Evolutionary conservation across 2,329 filamentous ascomycete species (phyloP).

Genomic region (Pseudovirgaria hyperparasitica): DNA sequence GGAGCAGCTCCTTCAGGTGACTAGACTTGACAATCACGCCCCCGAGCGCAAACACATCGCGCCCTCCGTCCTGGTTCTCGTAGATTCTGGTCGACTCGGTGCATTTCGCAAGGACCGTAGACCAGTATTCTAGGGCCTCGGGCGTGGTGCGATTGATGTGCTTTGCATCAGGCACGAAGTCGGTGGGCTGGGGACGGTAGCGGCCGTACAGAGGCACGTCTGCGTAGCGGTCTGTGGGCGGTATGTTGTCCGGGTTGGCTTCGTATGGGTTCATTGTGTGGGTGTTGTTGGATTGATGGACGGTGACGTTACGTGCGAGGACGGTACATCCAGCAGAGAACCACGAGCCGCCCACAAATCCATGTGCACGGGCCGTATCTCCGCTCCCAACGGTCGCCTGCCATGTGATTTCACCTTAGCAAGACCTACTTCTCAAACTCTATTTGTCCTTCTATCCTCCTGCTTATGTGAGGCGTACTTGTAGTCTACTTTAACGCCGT

Average conservation of each 20-base stretch:
- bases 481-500: no score
- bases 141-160: constrained; percentile 4
- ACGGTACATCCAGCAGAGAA: no score
- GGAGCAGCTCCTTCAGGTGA: constrained; percentile 4
- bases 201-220: constrained; percentile 7
- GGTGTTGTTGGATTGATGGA: not conserved
- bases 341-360: no score
- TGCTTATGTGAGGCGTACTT: no score
- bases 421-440: no score
- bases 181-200: constrained; percentile 4
- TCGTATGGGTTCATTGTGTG: constrained; percentile 3
- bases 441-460: no score
- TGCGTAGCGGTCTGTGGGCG: constrained; percentile 4
- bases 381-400: no score
- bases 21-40: constrained; percentile 7
- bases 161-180: constrained; percentile 5
- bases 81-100: constrained; percentile 5
- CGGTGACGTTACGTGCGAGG: no score
- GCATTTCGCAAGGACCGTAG: constrained; percentile 2
- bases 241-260: constrained; percentile 4
- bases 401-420: no score
- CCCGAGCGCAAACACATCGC: constrained; percentile 8
- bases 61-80: constrained; percentile 2
- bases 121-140: constrained; percentile 7
- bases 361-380: no score